Evolutionary conservation across 805 yeast species (phyloP).

Genomic region (Saccharomycopsis oosterbeekiorum): DNA sequence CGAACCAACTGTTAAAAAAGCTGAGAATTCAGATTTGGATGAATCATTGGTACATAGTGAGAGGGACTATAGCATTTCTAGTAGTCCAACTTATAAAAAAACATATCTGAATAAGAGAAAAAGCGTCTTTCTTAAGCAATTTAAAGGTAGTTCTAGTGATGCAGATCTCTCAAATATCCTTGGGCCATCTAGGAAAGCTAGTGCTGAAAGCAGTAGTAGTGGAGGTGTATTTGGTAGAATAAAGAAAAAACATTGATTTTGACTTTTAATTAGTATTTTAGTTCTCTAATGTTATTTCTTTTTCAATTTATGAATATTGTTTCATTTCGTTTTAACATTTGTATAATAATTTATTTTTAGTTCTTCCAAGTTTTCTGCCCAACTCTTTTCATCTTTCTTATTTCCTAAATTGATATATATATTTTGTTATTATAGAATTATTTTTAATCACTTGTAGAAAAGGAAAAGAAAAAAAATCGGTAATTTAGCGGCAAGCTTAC

Average conservation of each 20-base stretch:
- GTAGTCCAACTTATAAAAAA: background rate
- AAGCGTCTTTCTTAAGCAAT: background rate
- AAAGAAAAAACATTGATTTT: background rate
- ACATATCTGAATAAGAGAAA: conserved; percentile 1
- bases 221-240: background rate
- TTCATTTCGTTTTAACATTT: background rate
- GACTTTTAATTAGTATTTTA: background rate
- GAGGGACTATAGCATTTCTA: background rate
- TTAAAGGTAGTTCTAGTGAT: background rate
- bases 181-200: background rate
- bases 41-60: background rate
- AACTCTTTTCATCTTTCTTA: background rate
- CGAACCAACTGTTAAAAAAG: background rate
- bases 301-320: background rate
- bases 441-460: background rate
- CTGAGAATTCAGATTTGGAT: background rate
- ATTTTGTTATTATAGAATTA: background rate
- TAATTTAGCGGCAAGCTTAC: too few species aligned
- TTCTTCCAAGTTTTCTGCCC: background rate
- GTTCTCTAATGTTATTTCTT: background rate
- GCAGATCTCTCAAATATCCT: background rate
- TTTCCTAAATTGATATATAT: background rate
- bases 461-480: background rate
- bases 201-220: background rate
- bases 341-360: background rate